These are phyloP conservation scores for Phaeosphaeria sp. DNA, from an alignment of 2,329 filamentous ascomycete genomes.

Conservation along the genomic window DNA sequence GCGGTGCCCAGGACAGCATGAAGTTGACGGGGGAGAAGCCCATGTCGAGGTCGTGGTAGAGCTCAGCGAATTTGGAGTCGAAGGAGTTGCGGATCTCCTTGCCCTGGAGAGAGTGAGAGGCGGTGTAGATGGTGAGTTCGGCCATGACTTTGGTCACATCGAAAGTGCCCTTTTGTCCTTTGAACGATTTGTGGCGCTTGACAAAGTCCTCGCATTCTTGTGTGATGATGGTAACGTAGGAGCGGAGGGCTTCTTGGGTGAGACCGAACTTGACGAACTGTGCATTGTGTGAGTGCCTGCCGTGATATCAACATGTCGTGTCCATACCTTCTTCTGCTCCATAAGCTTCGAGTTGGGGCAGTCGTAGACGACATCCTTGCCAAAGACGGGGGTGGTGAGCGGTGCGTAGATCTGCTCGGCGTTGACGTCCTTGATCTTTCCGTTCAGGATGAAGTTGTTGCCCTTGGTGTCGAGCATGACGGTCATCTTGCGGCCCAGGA, in stretches of 20 bases:
- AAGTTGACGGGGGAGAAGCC: conserved; percentile 91
- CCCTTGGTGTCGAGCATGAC: conserved; percentile 82
- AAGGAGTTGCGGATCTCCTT: conserved; percentile 82
- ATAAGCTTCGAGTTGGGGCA: conserved; percentile 91
- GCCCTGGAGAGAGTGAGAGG: conserved; percentile 84
- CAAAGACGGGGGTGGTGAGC: conserved; percentile 75
- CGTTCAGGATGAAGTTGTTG: conserved; percentile 91
- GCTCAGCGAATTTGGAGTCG: conserved; percentile 77
- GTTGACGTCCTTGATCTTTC: conserved; percentile 86
- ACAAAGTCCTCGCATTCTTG: conserved; percentile 77
- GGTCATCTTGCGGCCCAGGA: conserved; percentile 88
- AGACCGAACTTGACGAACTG: conserved; percentile 84
- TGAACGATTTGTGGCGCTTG: conserved; percentile 70
- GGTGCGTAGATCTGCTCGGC: conserved; percentile 90
- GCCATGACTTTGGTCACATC: conserved; percentile 79
- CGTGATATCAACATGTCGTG: background rate
- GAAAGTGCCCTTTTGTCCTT: conserved; percentile 71
- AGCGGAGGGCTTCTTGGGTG: conserved; percentile 75
- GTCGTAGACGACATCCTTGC: conserved; percentile 87
- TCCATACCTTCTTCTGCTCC: conserved; percentile 88
- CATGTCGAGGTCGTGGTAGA: conserved; percentile 91
- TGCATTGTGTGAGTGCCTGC: conserved; percentile 9
- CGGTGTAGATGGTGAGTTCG: conserved; percentile 89
- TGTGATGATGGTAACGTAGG: conserved; percentile 81
- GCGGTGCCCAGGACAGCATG: conserved; percentile 84